These are phyloP conservation scores for Pythium pyrilobum DNA, from an alignment of 352 stramenopile species.

Conservation along the genomic window DNA sequence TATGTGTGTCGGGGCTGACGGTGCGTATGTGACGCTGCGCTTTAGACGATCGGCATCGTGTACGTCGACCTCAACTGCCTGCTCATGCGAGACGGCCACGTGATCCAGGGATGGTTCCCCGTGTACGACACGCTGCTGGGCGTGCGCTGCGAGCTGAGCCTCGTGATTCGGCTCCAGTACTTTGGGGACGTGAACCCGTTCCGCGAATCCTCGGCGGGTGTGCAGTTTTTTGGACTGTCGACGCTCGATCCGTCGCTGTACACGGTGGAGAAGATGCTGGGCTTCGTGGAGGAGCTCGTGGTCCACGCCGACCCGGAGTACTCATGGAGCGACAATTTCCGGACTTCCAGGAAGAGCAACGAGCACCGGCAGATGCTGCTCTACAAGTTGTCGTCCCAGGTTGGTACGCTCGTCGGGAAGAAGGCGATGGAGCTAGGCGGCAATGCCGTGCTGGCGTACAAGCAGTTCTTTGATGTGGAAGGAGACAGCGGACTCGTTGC, in stretches of 20 bases:
- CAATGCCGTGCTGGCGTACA: slow-evolving; percentile 97
- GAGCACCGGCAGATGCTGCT: slow-evolving; percentile 94
- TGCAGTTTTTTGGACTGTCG: slow-evolving; percentile 97
- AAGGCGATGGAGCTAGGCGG: slow-evolving; percentile 96
- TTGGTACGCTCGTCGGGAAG: slow-evolving; percentile 85
- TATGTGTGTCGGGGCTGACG: background rate
- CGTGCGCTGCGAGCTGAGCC: slow-evolving; percentile 92
- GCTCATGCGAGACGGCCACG: slow-evolving; percentile 89
- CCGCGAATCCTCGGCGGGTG: slow-evolving; percentile 94
- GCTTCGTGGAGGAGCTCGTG: slow-evolving; percentile 95
- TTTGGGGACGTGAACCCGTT: slow-evolving; percentile 98
- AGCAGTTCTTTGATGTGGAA: slow-evolving; percentile 99
- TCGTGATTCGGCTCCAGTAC: slow-evolving; percentile 96
- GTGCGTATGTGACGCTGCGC: background rate
- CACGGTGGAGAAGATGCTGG: slow-evolving; percentile 86
- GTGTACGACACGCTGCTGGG: slow-evolving; percentile 97
- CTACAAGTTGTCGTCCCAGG: slow-evolving; percentile 92
- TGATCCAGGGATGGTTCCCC: slow-evolving; percentile 97
- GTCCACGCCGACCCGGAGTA: slow-evolving; percentile 98
- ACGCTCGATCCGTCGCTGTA: slow-evolving; percentile 89
- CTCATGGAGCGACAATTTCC: slow-evolving; percentile 95
- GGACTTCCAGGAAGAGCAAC: slow-evolving; percentile 90
- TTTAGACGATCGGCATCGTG: slow-evolving; percentile 92
- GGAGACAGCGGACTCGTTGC: slow-evolving; percentile 97
- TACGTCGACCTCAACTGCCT: slow-evolving; percentile 98